Conservation (phyloP, 2,329 filamentous ascomycete genomes). For the Juglanconis juglandina region DNA sequence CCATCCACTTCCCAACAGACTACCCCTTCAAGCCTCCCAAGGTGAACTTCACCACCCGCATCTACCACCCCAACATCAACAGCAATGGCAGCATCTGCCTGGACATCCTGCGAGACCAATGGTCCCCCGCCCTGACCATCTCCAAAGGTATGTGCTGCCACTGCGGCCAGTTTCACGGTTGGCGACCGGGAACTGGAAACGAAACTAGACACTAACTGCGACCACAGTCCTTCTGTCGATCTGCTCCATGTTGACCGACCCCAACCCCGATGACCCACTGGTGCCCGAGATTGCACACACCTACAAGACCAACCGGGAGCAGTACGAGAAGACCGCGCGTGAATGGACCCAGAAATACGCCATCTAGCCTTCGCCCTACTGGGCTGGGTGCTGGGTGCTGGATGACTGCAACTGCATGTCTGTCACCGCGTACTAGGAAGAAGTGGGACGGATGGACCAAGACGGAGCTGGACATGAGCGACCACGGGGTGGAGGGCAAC, state of each 20-base stretch:
- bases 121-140: constrained; percentile 97
- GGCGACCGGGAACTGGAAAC: background rate
- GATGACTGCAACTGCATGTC: background rate
- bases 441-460: background rate
- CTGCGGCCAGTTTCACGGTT: background rate
- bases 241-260: constrained; percentile 99
- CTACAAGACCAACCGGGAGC: constrained; percentile 96
- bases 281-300: constrained; percentile 99
- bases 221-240: constrained; percentile 85
- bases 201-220: background rate
- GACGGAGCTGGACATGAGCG: background rate
- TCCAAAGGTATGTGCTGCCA: constrained; percentile 72
- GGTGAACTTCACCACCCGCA: constrained; percentile 99
- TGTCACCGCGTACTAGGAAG: background rate
- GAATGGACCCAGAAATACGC: constrained; percentile 99
- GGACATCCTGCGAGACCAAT: constrained; percentile 97
- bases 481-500: background rate
- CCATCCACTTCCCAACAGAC: constrained; percentile 99
- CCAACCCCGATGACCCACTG: constrained; percentile 97
- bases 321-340: constrained; percentile 93
- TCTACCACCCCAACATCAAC: constrained; percentile 99
- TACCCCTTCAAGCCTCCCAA: constrained; percentile 99
- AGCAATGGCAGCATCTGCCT: constrained; percentile 98
- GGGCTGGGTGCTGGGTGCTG: background rate
- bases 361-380: constrained; percentile 54